Evolutionary conservation across 1,139 yeast genomes (phyloP).

Genomic region (Geotrichum citri-aurantii): DNA sequence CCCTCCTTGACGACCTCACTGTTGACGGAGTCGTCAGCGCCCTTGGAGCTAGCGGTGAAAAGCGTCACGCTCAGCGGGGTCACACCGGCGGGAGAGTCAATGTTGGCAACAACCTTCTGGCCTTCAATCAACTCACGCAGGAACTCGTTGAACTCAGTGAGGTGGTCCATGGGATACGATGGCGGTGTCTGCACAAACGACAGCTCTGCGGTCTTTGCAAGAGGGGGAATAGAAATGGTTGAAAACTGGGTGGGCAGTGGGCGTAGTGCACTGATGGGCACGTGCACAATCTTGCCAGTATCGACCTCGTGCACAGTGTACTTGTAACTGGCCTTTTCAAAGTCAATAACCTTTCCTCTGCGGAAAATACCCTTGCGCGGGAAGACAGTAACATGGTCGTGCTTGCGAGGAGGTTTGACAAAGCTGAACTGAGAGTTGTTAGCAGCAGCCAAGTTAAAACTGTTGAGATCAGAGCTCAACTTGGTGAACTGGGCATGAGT

Average conservation of each 20-base stretch:
- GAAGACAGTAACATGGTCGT: slow-evolving; percentile 57
- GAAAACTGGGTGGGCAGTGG: slow-evolving; percentile 52
- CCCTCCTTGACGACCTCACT: slow-evolving; percentile 58
- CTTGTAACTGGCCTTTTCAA: slow-evolving; percentile 45
- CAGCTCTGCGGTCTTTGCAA: slow-evolving; percentile 54
- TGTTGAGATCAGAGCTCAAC: slow-evolving; percentile 36
- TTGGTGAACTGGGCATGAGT: slow-evolving; percentile 25
- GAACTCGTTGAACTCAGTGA: slow-evolving; percentile 49
- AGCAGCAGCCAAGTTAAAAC: slow-evolving; percentile 39
- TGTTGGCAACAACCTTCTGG: slow-evolving; percentile 53
- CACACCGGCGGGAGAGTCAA: slow-evolving; percentile 37
- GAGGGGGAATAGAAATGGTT: slow-evolving; percentile 42
- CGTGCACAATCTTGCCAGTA: slow-evolving; percentile 55
- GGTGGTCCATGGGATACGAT: slow-evolving; percentile 51
- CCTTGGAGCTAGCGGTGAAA: slow-evolving; percentile 55
- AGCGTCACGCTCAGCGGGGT: slow-evolving; percentile 46
- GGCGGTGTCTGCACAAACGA: slow-evolving; percentile 60
- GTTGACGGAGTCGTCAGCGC: slow-evolving; percentile 59
- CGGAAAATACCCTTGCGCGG: slow-evolving; percentile 51
- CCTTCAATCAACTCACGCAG: slow-evolving; percentile 53
- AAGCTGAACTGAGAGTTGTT: slow-evolving; percentile 33
- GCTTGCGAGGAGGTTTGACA: slow-evolving; percentile 44
- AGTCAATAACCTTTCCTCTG: slow-evolving; percentile 52
- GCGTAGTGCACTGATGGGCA: slow-evolving; percentile 45
- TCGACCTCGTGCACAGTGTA: slow-evolving; percentile 59